phyloP scores from a whole-genome alignment of 768 basidiomycete genomes.

The Mrakia frigida region DNA sequence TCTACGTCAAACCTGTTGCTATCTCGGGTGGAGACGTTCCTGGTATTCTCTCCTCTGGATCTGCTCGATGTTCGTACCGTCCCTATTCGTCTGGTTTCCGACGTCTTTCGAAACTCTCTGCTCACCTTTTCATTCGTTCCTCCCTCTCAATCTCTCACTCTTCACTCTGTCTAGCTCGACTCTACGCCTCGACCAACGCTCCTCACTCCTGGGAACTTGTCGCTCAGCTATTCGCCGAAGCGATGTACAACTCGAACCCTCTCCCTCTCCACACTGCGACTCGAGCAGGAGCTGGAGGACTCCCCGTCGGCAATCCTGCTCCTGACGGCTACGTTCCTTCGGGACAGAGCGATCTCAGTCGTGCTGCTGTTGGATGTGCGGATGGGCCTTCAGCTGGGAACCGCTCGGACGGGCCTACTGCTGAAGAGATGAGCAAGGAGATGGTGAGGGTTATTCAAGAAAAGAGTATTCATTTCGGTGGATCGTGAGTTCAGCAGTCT shows the following conservation, averaged over 20 bases:
- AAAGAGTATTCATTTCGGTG: constrained; percentile 10
- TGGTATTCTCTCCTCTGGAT: constrained; percentile 16
- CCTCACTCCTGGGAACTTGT: constrained; percentile 23
- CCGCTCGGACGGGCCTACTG: background rate
- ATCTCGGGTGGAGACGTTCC: background rate
- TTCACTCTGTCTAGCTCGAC: constrained; percentile 8
- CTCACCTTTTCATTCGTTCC: background rate
- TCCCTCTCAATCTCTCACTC: background rate
- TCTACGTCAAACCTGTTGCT: constrained; percentile 6
- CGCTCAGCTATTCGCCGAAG: constrained; percentile 21
- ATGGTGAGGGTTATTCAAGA: constrained; percentile 11
- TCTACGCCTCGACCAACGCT: constrained; percentile 24
- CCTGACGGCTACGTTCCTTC: constrained; percentile 5
- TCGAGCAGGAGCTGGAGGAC: background rate
- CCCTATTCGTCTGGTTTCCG: background rate
- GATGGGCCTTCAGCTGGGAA: constrained; percentile 18
- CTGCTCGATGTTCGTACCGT: constrained; percentile 20
- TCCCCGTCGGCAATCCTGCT: background rate
- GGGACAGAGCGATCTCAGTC: constrained; percentile 31
- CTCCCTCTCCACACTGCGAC: background rate
- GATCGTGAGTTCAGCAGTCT: background rate
- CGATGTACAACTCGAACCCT: constrained; percentile 26
- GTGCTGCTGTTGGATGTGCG: constrained; percentile 34
- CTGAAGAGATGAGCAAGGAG: constrained; percentile 7
- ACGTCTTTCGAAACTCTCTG: background rate